A percentile compares a stretch with the other conserved stretches of the same genome.
These are phyloP conservation scores for Tetracladium maxilliforme DNA, from an alignment of 2,329 filamentous ascomycete species.

Conservation along the genomic window DNA sequence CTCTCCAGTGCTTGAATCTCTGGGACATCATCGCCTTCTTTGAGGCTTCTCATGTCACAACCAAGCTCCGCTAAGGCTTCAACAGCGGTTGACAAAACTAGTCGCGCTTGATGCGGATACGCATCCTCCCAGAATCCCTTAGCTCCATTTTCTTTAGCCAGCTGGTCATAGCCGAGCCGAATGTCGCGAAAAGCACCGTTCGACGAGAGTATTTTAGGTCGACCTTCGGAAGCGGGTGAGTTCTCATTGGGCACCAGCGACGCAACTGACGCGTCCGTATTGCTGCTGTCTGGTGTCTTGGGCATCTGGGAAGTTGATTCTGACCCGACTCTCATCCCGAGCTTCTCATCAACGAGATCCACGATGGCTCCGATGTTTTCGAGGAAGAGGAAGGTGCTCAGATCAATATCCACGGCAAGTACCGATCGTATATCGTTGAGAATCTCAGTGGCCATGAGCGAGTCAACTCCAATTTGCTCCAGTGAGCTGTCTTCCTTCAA, in stretches of 20 bases:
- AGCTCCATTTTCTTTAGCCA: constrained; percentile 4
- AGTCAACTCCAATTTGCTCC: constrained; percentile 20
- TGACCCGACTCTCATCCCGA: too few species aligned
- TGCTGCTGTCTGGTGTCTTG: background rate
- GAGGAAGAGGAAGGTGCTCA: constrained; percentile 1
- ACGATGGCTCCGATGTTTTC: background rate
- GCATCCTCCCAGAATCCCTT: constrained; percentile 12
- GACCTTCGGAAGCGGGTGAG: background rate
- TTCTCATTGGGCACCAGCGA: background rate
- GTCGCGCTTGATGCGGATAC: constrained; percentile 12
- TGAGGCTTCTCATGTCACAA: constrained; percentile 9
- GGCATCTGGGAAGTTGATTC: too few species aligned
- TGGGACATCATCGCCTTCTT: constrained; percentile 8
- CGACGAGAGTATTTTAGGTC: background rate
- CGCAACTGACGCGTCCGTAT: background rate
- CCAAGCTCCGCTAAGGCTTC: constrained; percentile 16
- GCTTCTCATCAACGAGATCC: background rate
- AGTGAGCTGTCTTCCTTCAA: constrained; percentile 10
- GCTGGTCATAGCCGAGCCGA: background rate
- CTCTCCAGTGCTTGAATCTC: constrained; percentile 8
- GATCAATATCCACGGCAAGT: constrained; percentile 3
- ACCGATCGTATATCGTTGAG: constrained; percentile 11
- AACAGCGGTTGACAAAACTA: constrained; percentile 16
- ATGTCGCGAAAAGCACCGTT: constrained; percentile 1
- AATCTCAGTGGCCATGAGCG: constrained; percentile 19